Conservation (phyloP, 495 filamentous ascomycete species). For the Daldinia caldariorum region DNA sequence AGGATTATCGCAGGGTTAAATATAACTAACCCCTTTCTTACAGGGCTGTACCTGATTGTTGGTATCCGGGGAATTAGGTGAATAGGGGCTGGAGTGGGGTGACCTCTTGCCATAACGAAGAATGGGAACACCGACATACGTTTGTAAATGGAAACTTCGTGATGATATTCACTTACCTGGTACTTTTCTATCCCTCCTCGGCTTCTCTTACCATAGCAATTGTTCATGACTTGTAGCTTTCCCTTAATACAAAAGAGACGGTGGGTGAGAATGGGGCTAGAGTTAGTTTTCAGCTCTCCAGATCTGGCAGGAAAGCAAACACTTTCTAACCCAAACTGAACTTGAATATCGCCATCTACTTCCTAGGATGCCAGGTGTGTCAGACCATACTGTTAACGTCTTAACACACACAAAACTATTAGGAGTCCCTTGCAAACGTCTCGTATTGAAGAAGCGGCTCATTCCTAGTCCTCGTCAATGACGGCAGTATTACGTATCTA, state of each 20-base stretch:
- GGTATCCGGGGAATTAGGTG: background rate
- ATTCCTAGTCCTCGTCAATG: background rate
- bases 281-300: background rate
- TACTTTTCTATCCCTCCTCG: no score
- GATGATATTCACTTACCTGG: background rate
- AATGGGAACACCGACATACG: background rate
- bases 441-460: background rate
- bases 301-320: background rate
- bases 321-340: background rate
- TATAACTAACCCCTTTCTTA: background rate
- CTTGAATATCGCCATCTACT: background rate
- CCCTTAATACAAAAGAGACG: background rate
- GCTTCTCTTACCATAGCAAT: no score
- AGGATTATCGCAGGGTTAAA: background rate
- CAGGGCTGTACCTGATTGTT: background rate
- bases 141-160: background rate
- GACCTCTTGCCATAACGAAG: background rate
- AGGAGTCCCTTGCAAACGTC: conserved; percentile 8
- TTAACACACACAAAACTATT: background rate
- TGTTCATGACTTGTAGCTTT: no score
- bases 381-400: background rate
- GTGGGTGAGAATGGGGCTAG: background rate
- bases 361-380: background rate
- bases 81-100: conserved; percentile 6
- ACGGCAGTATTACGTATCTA: background rate